A percentile compares a stretch with the other conserved stretches of the same genome.
Evolutionary conservation across 768 basidiomycete species (phyloP).

Genomic region (Tephrocybe rancida): DNA sequence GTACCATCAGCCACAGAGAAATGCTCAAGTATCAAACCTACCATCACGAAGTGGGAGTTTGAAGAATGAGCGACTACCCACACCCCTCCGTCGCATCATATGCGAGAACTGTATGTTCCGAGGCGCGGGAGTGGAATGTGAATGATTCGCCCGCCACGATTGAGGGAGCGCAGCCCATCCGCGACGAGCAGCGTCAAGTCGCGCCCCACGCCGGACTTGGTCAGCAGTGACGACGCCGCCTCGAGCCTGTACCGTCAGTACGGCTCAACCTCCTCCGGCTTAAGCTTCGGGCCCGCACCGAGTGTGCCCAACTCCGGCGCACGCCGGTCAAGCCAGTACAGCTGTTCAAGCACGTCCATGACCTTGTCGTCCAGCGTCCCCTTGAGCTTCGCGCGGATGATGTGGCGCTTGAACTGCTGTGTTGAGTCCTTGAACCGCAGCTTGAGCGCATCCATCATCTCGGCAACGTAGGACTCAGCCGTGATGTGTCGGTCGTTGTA

Average conservation of each 20-base stretch:
- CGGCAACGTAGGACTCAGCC: conserved; percentile 96
- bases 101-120: conserved; percentile 93
- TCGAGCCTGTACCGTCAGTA: conserved; percentile 98
- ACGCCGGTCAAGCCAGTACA: conserved; percentile 96
- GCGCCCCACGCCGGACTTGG: conserved; percentile 94
- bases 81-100: too few species aligned
- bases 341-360: conserved; percentile 95
- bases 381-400: conserved; percentile 88
- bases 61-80: too few species aligned
- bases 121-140: conserved; percentile 83
- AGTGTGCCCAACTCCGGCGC: conserved; percentile 73
- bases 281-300: conserved; percentile 68
- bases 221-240: conserved; percentile 89
- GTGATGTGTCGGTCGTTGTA: conserved; percentile 95
- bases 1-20: too few species aligned
- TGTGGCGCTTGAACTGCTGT: conserved; percentile 82
- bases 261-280: conserved; percentile 76
- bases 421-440: conserved; percentile 86
- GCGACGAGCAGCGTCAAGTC: conserved; percentile 95
- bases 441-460: conserved; percentile 94
- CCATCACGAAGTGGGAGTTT: too few species aligned
- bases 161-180: conserved; percentile 86
- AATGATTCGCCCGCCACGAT: conserved; percentile 91
- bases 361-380: conserved; percentile 93
- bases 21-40: too few species aligned